A percentile compares a stretch with the other conserved stretches of the same genome.
Conservation (phyloP, 2,329 filamentous ascomycete genomes). For the Westerdykella ornata region DNA sequence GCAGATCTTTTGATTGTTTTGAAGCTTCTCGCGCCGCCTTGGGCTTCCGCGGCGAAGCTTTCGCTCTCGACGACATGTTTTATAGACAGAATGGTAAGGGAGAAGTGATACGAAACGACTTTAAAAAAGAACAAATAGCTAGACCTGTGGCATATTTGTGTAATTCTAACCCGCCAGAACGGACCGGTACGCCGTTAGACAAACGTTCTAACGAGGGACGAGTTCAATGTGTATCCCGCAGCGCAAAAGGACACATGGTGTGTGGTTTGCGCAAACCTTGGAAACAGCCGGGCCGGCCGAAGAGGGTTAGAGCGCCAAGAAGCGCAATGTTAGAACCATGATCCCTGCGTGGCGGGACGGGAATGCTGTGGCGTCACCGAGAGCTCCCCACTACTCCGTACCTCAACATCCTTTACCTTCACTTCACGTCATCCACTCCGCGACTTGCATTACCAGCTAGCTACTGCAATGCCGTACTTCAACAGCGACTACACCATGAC, state of each 20-base stretch:
- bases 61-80: constrained; percentile 29
- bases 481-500: constrained; percentile 16
- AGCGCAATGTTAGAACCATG: constrained; percentile 1
- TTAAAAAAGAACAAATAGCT: constrained; percentile 1
- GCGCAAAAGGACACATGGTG: not conserved
- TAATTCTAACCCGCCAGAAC: constrained; percentile 4
- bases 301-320: constrained; percentile 17
- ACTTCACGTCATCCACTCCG: not conserved
- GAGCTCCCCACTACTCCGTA: not conserved
- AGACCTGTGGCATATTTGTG: too few species aligned
- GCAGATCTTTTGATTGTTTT: constrained; percentile 17
- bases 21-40: constrained; percentile 25
- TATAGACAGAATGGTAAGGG: not conserved
- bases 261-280: constrained; percentile 7
- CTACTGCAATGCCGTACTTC: constrained; percentile 22
- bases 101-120: constrained; percentile 6
- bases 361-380: constrained; percentile 23
- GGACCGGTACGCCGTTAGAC: constrained; percentile 9
- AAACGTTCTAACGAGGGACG: too few species aligned
- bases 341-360: too few species aligned
- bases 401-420: not conserved
- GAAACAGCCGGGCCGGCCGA: constrained; percentile 25
- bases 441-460: not conserved
- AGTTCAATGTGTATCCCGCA: not conserved
- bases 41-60: constrained; percentile 29